A percentile compares a stretch with the other conserved stretches of the same genome.
Evolutionary conservation across 768 basidiomycete species (phyloP).

Genomic region (Lenzites betulinus): DNA sequence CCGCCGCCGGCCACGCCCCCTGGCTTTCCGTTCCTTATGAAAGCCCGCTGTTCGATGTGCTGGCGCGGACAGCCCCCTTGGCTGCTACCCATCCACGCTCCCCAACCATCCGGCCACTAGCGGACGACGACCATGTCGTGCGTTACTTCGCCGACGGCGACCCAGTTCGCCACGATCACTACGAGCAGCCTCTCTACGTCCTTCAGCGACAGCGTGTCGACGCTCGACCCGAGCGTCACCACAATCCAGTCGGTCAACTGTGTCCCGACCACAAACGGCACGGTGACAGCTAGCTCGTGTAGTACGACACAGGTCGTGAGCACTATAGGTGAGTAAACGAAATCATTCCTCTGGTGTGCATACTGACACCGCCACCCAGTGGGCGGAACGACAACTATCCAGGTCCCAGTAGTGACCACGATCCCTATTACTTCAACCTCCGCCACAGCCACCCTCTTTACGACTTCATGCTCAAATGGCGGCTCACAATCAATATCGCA

Average conservation of each 20-base stretch:
- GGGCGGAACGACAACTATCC: slow-evolving; percentile 14
- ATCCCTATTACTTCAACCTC: slow-evolving; percentile 19
- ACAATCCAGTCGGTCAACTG: slow-evolving; percentile 19
- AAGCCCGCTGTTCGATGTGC: not conserved
- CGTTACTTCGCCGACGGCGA: slow-evolving; percentile 19
- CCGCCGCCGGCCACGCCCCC: slow-evolving; percentile 18
- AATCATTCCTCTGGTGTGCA: not conserved
- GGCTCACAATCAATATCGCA: not conserved
- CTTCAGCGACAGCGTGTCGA: slow-evolving; percentile 16
- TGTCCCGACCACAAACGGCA: slow-evolving; percentile 5
- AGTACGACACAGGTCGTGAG: slow-evolving; percentile 12
- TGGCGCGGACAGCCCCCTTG: not conserved
- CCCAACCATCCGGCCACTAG: not conserved
- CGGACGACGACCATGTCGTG: slow-evolving; percentile 11
- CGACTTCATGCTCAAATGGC: slow-evolving; percentile 20
- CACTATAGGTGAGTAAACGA: slow-evolving; percentile 18
- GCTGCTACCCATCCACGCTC: not conserved
- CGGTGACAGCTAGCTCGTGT: slow-evolving; percentile 13
- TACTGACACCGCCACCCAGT: not conserved
- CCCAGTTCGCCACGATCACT: slow-evolving; percentile 24
- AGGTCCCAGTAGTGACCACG: slow-evolving; percentile 21
- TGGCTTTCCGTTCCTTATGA: slow-evolving; percentile 7
- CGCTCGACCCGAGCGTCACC: slow-evolving; percentile 16
- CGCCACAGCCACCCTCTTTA: slow-evolving; percentile 22
- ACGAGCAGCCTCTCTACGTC: slow-evolving; percentile 23